Evolutionary conservation across 2,329 filamentous ascomycete species (phyloP), one percentile per base, ranked within the genome.

Genomic region (Aspergillus quadrilineatus): DNA sequence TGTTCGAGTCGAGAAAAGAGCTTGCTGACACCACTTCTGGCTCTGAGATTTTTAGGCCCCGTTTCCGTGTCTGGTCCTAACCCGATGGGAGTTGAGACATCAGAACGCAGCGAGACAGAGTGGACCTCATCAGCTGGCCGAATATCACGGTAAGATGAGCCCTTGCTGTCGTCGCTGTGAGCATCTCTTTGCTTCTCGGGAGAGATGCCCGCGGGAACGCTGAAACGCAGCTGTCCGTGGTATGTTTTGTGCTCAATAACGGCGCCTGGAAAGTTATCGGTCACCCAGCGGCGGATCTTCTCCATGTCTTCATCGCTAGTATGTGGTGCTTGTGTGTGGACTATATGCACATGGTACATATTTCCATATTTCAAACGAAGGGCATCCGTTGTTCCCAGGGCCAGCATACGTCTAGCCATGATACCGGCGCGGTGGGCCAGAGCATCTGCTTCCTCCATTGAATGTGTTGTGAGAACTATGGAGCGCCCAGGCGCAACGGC

Each of bases 401-500:
- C 92, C 22, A 97, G 80, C 91, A 97, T 95, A 32, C 86, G 82
- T 64, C 85, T 83, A 7, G 92, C 90, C 75, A 97, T 85, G 63
- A 97, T 96, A 10, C 91, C 93, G 0, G 89, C 91, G 1, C 91
- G 83, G 30, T 85, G 86, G 0, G 92, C 92, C 2, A 97, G 80
- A 0, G 92, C 92, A 67, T 96, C 91, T 0, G 92, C 93, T 75
- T 97, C 93, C 71, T 97, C 92, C 92, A 97, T 96, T 48, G 85
- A 90, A 72, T 97, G 93, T 0, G 93, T 97, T 0, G 93, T 97
- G 15, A 97, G 82, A 1, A 97, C 80, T 14, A 97, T 84, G 0
- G 88, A 89, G n/a, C 92, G 84, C 0, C 91, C 91, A 0, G 85
- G 83, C 0, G 88, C 86, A 3, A 92, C 86, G 1, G 85, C 82